Percentiles rank a stretch among this genome's conserved stretches.
phyloP scores from a whole-genome alignment of 305 asterid species.

The Fraxinus sp. region DNA sequence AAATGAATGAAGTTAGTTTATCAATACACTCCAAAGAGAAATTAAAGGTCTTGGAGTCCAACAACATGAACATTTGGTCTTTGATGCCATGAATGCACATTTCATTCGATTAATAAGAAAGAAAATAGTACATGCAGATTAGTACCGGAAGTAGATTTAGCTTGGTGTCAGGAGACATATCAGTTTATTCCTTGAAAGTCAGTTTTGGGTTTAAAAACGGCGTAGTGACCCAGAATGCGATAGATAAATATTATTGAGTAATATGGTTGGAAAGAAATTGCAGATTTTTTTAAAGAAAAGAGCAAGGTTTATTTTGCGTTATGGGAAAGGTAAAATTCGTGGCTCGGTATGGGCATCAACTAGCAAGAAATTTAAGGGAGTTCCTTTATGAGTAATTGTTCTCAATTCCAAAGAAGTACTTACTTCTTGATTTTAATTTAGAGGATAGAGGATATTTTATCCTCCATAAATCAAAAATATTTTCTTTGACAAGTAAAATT shows the following conservation, averaged over 20 bases:
- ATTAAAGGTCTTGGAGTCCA: neutral
- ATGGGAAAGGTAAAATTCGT: slow-evolving; percentile 5
- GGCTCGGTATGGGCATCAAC: neutral
- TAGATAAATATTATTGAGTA: neutral
- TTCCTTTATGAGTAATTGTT: neutral
- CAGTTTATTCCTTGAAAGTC: neutral
- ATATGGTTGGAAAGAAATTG: slow-evolving; percentile 3
- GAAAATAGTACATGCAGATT: neutral
- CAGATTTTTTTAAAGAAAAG: neutral
- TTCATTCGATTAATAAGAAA: slow-evolving; percentile 20
- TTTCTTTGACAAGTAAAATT: neutral
- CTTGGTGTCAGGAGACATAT: neutral
- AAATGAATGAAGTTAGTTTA: neutral
- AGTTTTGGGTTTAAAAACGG: neutral
- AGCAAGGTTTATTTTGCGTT: neutral
- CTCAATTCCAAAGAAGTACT: neutral
- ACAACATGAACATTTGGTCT: slow-evolving; percentile 1
- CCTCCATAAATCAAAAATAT: neutral
- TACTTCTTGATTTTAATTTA: neutral
- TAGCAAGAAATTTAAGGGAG: neutral
- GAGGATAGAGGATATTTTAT: neutral
- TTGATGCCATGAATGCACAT: slow-evolving; percentile 6
- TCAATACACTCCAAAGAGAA: slow-evolving; percentile 1
- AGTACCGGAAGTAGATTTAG: neutral
- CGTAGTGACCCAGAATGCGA: neutral